These are phyloP conservation scores for Plasmodiophora brassicae DNA, from an alignment of 208 protist species.

Conservation along the genomic window DNA sequence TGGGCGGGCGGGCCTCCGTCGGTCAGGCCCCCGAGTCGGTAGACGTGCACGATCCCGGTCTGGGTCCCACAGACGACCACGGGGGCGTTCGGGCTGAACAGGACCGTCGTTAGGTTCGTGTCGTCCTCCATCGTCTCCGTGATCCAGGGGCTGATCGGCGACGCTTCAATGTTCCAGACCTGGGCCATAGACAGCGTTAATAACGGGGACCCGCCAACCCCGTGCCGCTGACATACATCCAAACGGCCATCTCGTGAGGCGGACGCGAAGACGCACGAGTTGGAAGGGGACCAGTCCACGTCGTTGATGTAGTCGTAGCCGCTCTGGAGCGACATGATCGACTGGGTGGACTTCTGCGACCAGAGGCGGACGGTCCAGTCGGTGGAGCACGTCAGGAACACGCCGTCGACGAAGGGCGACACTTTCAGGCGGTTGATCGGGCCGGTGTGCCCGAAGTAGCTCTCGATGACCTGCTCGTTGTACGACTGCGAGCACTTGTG, in stretches of 20 bases:
- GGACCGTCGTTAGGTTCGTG: not conserved
- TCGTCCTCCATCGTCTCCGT: not conserved
- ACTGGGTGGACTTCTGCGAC: conserved; percentile 62
- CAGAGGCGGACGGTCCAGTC: conserved; percentile 90
- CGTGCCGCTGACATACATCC: conserved; percentile 53
- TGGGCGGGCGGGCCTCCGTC: not conserved
- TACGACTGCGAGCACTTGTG: conserved; percentile 90
- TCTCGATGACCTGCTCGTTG: conserved; percentile 80
- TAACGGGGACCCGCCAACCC: not conserved
- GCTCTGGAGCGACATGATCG: conserved; percentile 71
- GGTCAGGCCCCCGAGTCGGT: not conserved
- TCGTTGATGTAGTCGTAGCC: conserved; percentile 74
- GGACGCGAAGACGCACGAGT: conserved; percentile 80
- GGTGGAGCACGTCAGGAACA: conserved; percentile 86
- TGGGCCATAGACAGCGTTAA: not conserved
- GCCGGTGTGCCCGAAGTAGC: conserved; percentile 79
- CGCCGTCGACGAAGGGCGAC: conserved; percentile 77
- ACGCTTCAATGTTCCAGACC: conserved; percentile 5
- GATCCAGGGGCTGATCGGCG: not conserved
- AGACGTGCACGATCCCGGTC: not conserved
- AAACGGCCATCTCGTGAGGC: conserved; percentile 68
- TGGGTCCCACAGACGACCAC: not conserved
- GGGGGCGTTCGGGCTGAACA: not conserved
- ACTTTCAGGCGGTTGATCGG: conserved; percentile 79
- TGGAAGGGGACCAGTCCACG: conserved; percentile 80